These are phyloP conservation scores for Fusarium floridanum DNA, from an alignment of 2,329 filamentous ascomycete species.

Conservation along the genomic window DNA sequence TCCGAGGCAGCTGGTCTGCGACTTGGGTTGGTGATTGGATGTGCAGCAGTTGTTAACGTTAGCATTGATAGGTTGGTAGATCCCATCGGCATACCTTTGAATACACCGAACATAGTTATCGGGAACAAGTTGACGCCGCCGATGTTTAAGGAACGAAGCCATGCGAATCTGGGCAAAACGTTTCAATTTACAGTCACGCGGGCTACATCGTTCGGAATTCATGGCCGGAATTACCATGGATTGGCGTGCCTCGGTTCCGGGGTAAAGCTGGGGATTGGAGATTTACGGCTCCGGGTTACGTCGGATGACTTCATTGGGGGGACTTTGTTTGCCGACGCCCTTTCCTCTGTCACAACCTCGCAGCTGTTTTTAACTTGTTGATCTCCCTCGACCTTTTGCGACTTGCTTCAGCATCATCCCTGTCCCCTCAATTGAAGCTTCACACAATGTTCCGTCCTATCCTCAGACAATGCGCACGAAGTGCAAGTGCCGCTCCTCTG, in stretches of 20 bases:
- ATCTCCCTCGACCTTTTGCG: conserved; percentile 2
- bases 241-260: conserved; percentile 40
- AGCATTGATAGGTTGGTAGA: conserved; percentile 23
- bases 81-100: conserved; percentile 32
- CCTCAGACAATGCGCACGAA: conserved; percentile 47
- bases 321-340: conserved; percentile 41
- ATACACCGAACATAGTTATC: conserved; percentile 23
- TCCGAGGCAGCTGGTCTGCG: conserved; percentile 36
- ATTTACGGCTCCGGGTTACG: conserved; percentile 45
- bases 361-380: conserved; percentile 36
- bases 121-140: conserved; percentile 25
- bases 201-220: conserved; percentile 9
- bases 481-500: conserved; percentile 39
- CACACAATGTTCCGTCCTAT: conserved; percentile 50
- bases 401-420: neutral
- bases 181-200: conserved; percentile 20
- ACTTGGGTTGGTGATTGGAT: conserved; percentile 33
- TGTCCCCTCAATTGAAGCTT: neutral
- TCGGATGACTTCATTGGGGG: conserved; percentile 48
- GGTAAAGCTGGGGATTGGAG: conserved; percentile 43
- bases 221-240: conserved; percentile 12
- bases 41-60: conserved; percentile 10
- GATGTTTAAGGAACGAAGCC: conserved; percentile 6
- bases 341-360: conserved; percentile 27
- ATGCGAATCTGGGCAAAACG: conserved; percentile 21